Evolutionary conservation across 1,284 basidiomycete species (phyloP), one percentile per base, ranked within the genome.

Genomic region (Sanghuangporus sanghuang): DNA sequence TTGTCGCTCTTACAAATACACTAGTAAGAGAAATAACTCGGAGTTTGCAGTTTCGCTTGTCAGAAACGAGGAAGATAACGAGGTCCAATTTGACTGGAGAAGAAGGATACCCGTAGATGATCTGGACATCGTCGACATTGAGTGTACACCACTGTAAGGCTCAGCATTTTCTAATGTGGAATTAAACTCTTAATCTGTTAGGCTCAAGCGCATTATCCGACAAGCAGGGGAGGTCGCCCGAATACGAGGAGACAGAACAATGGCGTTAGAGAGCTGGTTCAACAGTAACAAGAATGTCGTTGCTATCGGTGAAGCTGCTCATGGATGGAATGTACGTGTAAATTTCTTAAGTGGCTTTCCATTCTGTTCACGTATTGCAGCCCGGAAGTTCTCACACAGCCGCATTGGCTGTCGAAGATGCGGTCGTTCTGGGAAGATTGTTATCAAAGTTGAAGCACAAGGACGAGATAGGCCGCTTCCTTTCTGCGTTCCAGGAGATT

Each of bases 401-500:
- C 9, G 62, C 62, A 9, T n/a, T 63, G 14, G 55, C 77, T 6
- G 68, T 85, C 6, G 85, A 86, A 71, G 85, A 87, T 65, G 82
- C 76, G 1, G 82, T 81, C 1, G 79, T 82, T 6, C 75, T 87
- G 3, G 86, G 78, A 16, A 80, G 78, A 50, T 73, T 87, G 5
- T 85, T 87, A 71, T 80, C 81, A 9, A 82, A 84, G 69, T 72
- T 87, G 2, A 72, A 72, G 55, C 68, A 72, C 2, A 67, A 73
- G 16, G 79, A 80, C 23, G 84, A 87, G 66, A 84, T 86, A 67
- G 67, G 70, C 1, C 74, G 69, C 23, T 79, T 85, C 68, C 74
- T 86, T 6, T 73, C 75, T 64, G 84, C 83, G 0, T 77, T 82
- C 64, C 78, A 83, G 66, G 81, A 84, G 61, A 71, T 86, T 12